Evolutionary conservation across 177 flowering plant genomes (phyloP).

Genomic region (Vitis hybrid): DNA sequence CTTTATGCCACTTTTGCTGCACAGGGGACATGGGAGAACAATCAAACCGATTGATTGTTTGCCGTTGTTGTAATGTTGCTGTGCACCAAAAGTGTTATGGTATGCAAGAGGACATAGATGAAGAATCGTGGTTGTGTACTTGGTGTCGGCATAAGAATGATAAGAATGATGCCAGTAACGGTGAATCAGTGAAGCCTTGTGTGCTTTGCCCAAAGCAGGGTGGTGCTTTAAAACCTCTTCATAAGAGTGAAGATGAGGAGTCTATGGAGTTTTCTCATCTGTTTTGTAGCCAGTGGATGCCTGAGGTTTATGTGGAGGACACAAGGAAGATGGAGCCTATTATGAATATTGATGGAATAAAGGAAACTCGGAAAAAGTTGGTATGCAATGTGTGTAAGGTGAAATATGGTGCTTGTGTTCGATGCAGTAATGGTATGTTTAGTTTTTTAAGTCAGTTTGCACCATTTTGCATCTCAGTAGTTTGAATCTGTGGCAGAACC

Average conservation of each 20-base stretch:
- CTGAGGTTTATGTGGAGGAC: slow-evolving; percentile 79
- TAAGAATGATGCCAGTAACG: slow-evolving; percentile 13
- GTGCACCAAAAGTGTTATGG: slow-evolving; percentile 97
- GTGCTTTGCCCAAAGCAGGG: slow-evolving; percentile 80
- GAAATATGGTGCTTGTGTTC: slow-evolving; percentile 85
- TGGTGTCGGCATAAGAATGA: slow-evolving; percentile 65
- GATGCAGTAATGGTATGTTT: slow-evolving; percentile 94
- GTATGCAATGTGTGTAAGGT: slow-evolving; percentile 83
- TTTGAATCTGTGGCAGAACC: not conserved
- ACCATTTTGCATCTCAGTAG: slow-evolving; percentile 9
- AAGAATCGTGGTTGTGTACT: slow-evolving; percentile 67
- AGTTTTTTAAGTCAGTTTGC: slow-evolving; percentile 21
- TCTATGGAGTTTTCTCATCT: slow-evolving; percentile 66
- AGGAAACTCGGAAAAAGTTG: slow-evolving; percentile 62
- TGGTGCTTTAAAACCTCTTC: slow-evolving; percentile 81
- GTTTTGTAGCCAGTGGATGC: slow-evolving; percentile 90
- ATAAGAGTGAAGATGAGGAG: slow-evolving; percentile 26
- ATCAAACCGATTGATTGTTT: slow-evolving; percentile 48
- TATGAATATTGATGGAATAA: slow-evolving; percentile 62
- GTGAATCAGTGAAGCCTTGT: slow-evolving; percentile 47
- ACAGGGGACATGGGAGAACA: slow-evolving; percentile 41
- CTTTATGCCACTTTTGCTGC: slow-evolving; percentile 72
- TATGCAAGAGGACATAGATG: slow-evolving; percentile 45
- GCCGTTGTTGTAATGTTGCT: slow-evolving; percentile 63
- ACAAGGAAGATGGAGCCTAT: slow-evolving; percentile 76